Evolutionary conservation across 371 early-diverging fungal genomes (phyloP), one percentile per base, ranked within the genome.

Genomic region (Mucor circinelloides): DNA sequence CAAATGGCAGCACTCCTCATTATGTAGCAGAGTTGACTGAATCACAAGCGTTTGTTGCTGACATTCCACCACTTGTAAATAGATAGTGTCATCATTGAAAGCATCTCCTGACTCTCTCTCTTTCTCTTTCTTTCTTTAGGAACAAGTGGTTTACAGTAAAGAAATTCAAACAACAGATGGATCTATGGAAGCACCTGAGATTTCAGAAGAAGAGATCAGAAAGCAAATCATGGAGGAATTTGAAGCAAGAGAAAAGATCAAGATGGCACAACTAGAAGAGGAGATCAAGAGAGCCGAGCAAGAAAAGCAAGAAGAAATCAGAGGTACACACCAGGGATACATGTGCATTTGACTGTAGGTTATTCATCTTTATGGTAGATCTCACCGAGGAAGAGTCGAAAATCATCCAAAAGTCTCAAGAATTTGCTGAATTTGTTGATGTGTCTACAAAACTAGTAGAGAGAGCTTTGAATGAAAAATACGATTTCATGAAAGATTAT

Each of bases 401-500:
- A 55, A 36, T 78, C 12, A 93, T 97, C 67, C 42, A 95, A 46
- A 78, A 81, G 31, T 90, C 95, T 2, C 84, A 87, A 46, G 88
- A 88, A 21, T 97, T 97, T 78, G 69, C 82, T 17, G 84, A 90
- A n/a, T 98, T 98, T 77, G 80, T 99, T 50, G 95, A 96, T 55
- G 79, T 80, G 27, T 90, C 95, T 25, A 84, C 97, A 17, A 96
- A 92, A 74, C 72, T 96, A 58, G 81, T 98, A 63, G 98, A 97
- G 77, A 81, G 97, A 54, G 97, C 95, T 28, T 78, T 99, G 75
- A 89, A 91, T 73, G 95, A 96, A 59, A 85, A 87, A 70, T 96
- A 95, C 67, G 98, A 97, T 77, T 90, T 91, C 69, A 87, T 97
- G 89, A 90, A 85, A 60, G 98, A 99, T 85, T 99, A 99, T 85